phyloP scores from a whole-genome alignment of 208 protist species.

The Trypanosoma mega region DNA sequence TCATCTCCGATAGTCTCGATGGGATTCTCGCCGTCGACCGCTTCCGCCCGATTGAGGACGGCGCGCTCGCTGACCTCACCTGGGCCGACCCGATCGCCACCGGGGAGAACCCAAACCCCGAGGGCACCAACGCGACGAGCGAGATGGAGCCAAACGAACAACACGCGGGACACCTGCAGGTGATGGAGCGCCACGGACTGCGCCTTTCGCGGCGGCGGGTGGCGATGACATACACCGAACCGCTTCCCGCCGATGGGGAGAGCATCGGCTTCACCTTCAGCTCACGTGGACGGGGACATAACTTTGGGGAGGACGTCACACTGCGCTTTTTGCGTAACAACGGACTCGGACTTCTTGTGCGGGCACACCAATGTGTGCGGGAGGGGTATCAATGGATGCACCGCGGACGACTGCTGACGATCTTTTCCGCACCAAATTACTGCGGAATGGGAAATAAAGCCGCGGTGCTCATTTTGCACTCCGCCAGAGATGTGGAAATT shows the following conservation, averaged over 20 bases:
- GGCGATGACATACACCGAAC: constrained; percentile 7
- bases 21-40: constrained; percentile 95
- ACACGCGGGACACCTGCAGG: too few relatives aligned
- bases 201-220: background rate
- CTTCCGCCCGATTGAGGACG: constrained; percentile 92
- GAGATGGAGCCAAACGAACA: background rate
- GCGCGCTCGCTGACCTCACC: constrained; percentile 98
- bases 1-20: constrained; percentile 94
- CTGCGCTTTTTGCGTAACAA: constrained; percentile 96
- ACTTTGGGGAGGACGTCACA: constrained; percentile 98
- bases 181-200: too few relatives aligned
- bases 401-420: constrained; percentile 97
- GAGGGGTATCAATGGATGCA: constrained; percentile 99
- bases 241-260: constrained; percentile 21
- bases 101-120: background rate
- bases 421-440: constrained; percentile 99
- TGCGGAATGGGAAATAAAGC: constrained; percentile 99
- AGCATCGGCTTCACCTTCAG: constrained; percentile 96
- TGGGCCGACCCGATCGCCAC: constrained; percentile 97
- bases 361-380: constrained; percentile 98
- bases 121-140: background rate
- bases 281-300: constrained; percentile 97
- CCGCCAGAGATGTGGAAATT: constrained; percentile 35
- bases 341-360: constrained; percentile 97
- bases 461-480: constrained; percentile 90